Conservation (phyloP, 257 asterid genomes). For the Solanum chiquidenum region DNA sequence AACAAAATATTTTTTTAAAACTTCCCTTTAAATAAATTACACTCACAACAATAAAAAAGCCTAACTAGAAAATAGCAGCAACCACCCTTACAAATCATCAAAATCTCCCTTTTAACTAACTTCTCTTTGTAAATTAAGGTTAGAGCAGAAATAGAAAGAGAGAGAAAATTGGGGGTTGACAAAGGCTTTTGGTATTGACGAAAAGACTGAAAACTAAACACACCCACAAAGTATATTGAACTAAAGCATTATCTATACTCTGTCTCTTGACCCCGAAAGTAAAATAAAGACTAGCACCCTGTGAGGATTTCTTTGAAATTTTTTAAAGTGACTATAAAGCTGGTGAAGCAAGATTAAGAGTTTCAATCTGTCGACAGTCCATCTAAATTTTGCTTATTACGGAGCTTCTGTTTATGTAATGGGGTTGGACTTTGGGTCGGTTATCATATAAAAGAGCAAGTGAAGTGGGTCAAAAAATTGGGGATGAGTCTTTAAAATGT, state of each 20-base stretch:
- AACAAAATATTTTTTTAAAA: not conserved
- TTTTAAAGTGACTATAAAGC: no score
- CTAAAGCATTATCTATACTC: not conserved
- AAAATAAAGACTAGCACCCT: not conserved
- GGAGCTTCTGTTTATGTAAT: no score
- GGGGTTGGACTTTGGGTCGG: no score
- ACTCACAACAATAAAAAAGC: conserved; percentile 5
- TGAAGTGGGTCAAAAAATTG: no score
- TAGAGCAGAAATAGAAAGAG: not conserved
- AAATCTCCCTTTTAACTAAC: not conserved
- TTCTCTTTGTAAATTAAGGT: not conserved
- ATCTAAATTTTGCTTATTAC: no score
- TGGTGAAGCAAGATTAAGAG: no score
- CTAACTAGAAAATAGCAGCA: not conserved
- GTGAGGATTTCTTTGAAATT: conserved; percentile 6
- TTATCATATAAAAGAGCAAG: no score
- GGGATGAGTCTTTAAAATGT: no score
- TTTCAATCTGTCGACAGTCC: no score
- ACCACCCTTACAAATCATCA: conserved; percentile 7
- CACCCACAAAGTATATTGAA: conserved; percentile 25
- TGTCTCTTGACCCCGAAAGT: not conserved
- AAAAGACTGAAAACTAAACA: conserved; percentile 12
- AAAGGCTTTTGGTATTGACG: conserved; percentile 1
- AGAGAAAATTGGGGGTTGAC: conserved; percentile 6
- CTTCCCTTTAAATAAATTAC: conserved; percentile 1